Base-by-base conservation (phyloP, 805 yeast species). In the Pichia eremophila region DNA sequence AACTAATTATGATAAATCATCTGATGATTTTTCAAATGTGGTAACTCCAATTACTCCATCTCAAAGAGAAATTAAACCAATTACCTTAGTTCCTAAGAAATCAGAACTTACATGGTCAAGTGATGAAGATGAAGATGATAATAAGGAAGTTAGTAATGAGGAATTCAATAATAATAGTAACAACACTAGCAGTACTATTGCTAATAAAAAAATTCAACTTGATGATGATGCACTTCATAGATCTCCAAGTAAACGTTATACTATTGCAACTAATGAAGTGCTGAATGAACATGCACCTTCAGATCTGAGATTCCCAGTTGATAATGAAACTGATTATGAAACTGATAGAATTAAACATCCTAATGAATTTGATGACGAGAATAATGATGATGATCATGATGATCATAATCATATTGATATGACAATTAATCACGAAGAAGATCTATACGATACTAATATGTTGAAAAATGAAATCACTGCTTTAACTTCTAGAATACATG, bases 101-200 rank as follows among this genome's bases (percentile, higher is more conserved):
- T 86, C 96, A 0, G 79, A 83, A 40, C 72, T 91, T 61, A 81
- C 90, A 4, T 93, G 96, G 89, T 83, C 91, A 15, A 83, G 89
- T 46, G 95, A 84, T 54, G 95, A 84, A 51, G 93, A 83, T 43
- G 86, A 59, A 1, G 31, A 61, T 46, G 27, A 50, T 10, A 12
- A 18, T 14, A 17, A 11, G 22, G 14, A 40, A 2, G 6, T 12
- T 17, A 2, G 1, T 8, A 36, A 36, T 6, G 8, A 31, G 3
- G 18, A 39, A 8, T 14, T 5, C 28, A 46, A 51, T 11, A 44
- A 41, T 15, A 43, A 40, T n/a, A 28, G 22, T n/a, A n/a, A n/a
- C n/a, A n/a, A n/a, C n/a, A n/a, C n/a, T n/a, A n/a, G n/a, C n/a
- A n/a, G n/a, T 10, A 31, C 43, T 37, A 51, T n/a, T 8, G 22